These are phyloP conservation scores for Pyrus betulifolia DNA, from an alignment of 306 rosid genomes.

Conservation along the genomic window DNA sequence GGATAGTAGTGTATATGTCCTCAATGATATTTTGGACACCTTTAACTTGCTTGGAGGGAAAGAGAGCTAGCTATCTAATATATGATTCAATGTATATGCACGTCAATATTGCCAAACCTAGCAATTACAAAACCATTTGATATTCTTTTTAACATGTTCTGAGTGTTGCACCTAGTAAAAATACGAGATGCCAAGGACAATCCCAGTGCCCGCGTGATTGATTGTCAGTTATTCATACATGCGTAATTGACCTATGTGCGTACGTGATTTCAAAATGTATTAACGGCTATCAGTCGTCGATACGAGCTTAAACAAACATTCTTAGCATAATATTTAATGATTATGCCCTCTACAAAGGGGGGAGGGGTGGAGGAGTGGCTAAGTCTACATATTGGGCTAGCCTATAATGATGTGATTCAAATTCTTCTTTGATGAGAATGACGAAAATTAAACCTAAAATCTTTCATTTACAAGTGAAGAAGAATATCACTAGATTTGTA, in stretches of 20 bases:
- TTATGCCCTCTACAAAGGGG: not conserved
- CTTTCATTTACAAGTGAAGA: no score
- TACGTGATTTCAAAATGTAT: not conserved
- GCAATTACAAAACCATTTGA: not conserved
- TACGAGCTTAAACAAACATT: not conserved
- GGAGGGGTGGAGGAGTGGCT: no score
- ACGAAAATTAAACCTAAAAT: no score
- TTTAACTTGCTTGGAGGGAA: not conserved
- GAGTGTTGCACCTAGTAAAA: not conserved
- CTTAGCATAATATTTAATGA: not conserved
- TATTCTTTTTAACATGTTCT: not conserved
- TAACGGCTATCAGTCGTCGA: no score
- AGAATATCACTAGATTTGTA: no score
- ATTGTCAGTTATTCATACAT: not conserved
- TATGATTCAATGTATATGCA: not conserved
- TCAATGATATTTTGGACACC: not conserved
- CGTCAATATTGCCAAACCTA: not conserved
- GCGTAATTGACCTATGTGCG: not conserved
- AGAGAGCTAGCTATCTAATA: not conserved
- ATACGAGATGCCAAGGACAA: not conserved
- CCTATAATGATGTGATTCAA: no score
- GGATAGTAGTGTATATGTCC: not conserved
- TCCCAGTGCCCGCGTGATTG: not conserved
- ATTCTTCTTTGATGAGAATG: rapidly evolving
- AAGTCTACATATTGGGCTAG: no score